Evolutionary conservation across 257 asterid genomes (phyloP), one percentile per base, ranked within the genome.

Genomic region (Voacanga thouarsii): DNA sequence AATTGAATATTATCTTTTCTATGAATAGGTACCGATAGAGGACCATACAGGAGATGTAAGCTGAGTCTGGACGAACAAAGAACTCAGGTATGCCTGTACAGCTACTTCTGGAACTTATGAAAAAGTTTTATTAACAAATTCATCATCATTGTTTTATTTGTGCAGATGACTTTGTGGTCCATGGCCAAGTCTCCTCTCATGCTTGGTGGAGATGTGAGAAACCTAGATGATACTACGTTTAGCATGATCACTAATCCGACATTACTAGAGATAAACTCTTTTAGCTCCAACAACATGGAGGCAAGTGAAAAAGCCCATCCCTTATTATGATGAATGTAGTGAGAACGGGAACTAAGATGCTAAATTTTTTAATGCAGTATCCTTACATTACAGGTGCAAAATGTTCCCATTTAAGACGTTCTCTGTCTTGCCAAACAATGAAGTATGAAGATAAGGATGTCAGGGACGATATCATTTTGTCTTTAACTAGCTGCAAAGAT

Each of bases 181-280:
- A 92, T 96, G 83, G 95, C 86, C 33, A 93, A 89, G 87, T 92
- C 99, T 61, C 99, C 99, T 75, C 78, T 96, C 79, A 96, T 96
- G 97, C 92, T 88, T 59, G 99, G 99, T 74, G 99, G 99, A 77
- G 99, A 96, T 81, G 81, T 96, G 97, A 89, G 97, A 87, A 76
- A 73, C 43, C 87, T 96, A 26, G 97, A 94, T 51, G 80, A 81
- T 11, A 24, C 82, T 7, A 92, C 98, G 23, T 71, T 87, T 69
- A 56, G 84, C 61, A 87, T 96, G 80, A 87, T 96, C 80, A 86
- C 95, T 8, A 89, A 96, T 84, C 99, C 98, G 47, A 92, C 92
- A 53, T 85, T 96, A 70, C 80, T 96, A 74, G 90, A 90, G 88
- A 93, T 96, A 78, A 96, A 96, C 83, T 67, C 93, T 77, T 88